phyloP scores from a whole-genome alignment of 306 rosid species.

The Quercus berberidifolia region DNA sequence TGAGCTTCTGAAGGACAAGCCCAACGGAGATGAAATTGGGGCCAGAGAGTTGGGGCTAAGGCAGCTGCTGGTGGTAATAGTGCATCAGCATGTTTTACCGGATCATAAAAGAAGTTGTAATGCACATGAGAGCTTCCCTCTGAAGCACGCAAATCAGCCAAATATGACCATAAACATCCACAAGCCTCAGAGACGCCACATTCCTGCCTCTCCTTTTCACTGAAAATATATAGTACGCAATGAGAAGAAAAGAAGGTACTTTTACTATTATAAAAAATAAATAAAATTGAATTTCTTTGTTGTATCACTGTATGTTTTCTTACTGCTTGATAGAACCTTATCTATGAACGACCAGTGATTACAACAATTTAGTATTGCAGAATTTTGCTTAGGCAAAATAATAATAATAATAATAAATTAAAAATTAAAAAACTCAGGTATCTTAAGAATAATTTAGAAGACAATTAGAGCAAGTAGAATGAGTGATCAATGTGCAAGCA shows the following conservation, averaged over 20 bases:
- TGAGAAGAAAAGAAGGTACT: constrained; percentile 25
- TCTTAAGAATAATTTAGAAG: too few relatives aligned
- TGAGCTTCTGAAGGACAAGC: constrained; percentile 85
- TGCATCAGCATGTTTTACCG: constrained; percentile 48
- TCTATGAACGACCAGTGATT: neutral
- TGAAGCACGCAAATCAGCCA: constrained; percentile 66
- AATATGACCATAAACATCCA: constrained; percentile 91
- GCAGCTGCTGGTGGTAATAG: constrained; percentile 94
- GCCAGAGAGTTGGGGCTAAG: constrained; percentile 94
- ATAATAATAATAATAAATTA: too few relatives aligned
- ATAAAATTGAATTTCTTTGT: too few relatives aligned
- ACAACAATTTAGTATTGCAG: neutral
- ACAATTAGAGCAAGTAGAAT: too few relatives aligned
- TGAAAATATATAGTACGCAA: constrained; percentile 27
- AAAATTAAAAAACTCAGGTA: too few relatives aligned
- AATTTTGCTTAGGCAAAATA: too few relatives aligned
- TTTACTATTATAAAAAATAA: neutral
- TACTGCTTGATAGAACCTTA: neutral
- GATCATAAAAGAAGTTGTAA: constrained; percentile 78
- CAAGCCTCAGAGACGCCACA: constrained; percentile 67
- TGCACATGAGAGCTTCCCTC: constrained; percentile 74
- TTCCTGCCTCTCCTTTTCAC: constrained; percentile 89
- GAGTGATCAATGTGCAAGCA: too few relatives aligned
- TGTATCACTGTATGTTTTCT: neutral
- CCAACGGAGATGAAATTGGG: constrained; percentile 94